Conservation (phyloP, 345 rosid species). For the Sapria himalayana region DNA sequence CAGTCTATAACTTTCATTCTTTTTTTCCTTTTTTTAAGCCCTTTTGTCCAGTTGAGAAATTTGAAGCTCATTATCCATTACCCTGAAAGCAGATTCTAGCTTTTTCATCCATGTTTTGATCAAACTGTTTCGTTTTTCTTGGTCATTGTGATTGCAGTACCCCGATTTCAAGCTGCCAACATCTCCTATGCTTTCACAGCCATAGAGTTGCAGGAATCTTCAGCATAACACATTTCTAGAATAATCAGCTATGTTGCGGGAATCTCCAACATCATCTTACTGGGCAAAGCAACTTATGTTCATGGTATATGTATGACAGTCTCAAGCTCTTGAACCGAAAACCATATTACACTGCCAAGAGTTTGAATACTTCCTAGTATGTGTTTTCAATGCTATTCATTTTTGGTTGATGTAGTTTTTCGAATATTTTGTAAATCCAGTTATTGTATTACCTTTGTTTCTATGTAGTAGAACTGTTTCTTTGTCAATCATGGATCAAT, state of each 20-base stretch:
- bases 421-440: too few species aligned
- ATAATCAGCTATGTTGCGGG: not conserved
- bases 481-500: too few species aligned
- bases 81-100: too few species aligned
- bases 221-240: not conserved
- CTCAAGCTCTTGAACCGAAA: too few species aligned
- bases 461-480: too few species aligned
- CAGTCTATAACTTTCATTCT: constrained; percentile 8
- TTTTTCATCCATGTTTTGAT: not conserved
- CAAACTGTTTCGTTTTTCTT: constrained; percentile 3
- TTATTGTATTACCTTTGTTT: too few species aligned
- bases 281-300: constrained; percentile 1
- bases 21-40: not conserved
- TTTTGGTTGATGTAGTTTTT: too few species aligned
- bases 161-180: constrained; percentile 94
- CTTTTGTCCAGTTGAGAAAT: not conserved
- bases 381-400: too few species aligned
- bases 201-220: constrained; percentile 16
- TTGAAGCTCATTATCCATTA: too few species aligned
- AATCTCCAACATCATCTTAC: constrained; percentile 1
- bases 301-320: constrained; percentile 4
- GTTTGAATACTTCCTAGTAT: too few species aligned
- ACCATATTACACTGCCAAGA: too few species aligned
- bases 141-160: constrained; percentile 33
- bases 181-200: constrained; percentile 71